These are phyloP conservation scores for Ogataea paradorogensis DNA, from an alignment of 805 yeast species.

Conservation along the genomic window DNA sequence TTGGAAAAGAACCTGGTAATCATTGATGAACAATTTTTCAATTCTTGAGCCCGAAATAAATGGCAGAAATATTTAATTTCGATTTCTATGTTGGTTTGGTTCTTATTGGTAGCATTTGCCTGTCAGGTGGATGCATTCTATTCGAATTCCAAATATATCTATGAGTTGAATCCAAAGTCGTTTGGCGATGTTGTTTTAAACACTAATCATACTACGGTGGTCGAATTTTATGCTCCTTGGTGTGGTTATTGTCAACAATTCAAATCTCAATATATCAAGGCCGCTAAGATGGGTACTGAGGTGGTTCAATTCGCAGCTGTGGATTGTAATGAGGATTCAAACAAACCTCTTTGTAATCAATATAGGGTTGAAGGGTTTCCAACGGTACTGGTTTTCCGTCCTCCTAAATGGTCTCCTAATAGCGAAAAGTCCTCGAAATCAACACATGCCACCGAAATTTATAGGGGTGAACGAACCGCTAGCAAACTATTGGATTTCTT, in stretches of 20 bases:
- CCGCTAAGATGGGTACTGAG: constrained; percentile 57
- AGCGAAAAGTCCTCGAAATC: constrained; percentile 17
- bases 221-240: constrained; percentile 97
- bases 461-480: constrained; percentile 59
- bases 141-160: constrained; percentile 23
- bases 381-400: constrained; percentile 76
- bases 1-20: constrained; percentile 86
- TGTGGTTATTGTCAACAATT: constrained; percentile 89
- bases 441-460: constrained; percentile 52
- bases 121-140: constrained; percentile 19
- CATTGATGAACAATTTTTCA: constrained; percentile 42
- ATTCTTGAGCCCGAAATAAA: constrained; percentile 4
- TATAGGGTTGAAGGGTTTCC: constrained; percentile 78
- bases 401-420: constrained; percentile 54
- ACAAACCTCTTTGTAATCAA: constrained; percentile 65
- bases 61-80: constrained; percentile 3
- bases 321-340: constrained; percentile 72
- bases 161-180: constrained; percentile 33
- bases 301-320: constrained; percentile 73
- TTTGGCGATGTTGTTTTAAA: constrained; percentile 65
- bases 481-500: constrained; percentile 54
- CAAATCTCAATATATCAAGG: constrained; percentile 59
- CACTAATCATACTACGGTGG: constrained; percentile 76
- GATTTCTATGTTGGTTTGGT: constrained; percentile 1
- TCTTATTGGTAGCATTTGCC: constrained; percentile 7